Conservation (phyloP, 208 protist genomes). For the Leishmania gerbilli region DNA sequence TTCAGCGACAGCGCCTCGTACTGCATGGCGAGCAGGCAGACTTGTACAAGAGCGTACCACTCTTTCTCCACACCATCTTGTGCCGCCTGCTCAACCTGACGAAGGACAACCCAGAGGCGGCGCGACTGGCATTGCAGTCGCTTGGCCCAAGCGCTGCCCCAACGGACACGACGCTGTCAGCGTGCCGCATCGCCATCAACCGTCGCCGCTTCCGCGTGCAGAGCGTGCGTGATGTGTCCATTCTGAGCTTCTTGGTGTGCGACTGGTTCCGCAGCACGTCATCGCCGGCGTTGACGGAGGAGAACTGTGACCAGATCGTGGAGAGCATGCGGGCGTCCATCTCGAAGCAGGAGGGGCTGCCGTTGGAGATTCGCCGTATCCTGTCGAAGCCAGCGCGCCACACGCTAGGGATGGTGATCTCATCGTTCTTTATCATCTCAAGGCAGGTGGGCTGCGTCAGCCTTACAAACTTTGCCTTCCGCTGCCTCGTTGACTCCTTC, state of each 20-base stretch:
- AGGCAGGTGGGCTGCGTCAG: conserved; percentile 32
- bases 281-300: conserved; percentile 55
- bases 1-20: conserved; percentile 76
- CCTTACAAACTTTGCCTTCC: conserved; percentile 61
- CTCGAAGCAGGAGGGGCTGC: conserved; percentile 38
- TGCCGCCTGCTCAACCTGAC: conserved; percentile 77
- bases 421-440: conserved; percentile 66
- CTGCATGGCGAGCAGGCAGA: conserved; percentile 86
- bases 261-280: conserved; percentile 83
- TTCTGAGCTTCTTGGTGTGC: conserved; percentile 77
- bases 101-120: conserved; percentile 33
- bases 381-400: conserved; percentile 69
- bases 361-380: conserved; percentile 48
- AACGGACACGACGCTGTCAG: conserved; percentile 42
- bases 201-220: conserved; percentile 65
- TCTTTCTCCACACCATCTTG: conserved; percentile 74
- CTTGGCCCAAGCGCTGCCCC: conserved; percentile 66
- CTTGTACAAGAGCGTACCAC: conserved; percentile 72
- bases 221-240: conserved; percentile 50
- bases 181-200: conserved; percentile 79
- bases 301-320: conserved; percentile 66
- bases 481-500: conserved; percentile 66
- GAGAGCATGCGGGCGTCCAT: conserved; percentile 48
- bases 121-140: conserved; percentile 52
- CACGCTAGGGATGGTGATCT: conserved; percentile 80